Evolutionary conservation across 805 yeast genomes (phyloP).

Genomic region (Metschnikowia kofuensis): DNA sequence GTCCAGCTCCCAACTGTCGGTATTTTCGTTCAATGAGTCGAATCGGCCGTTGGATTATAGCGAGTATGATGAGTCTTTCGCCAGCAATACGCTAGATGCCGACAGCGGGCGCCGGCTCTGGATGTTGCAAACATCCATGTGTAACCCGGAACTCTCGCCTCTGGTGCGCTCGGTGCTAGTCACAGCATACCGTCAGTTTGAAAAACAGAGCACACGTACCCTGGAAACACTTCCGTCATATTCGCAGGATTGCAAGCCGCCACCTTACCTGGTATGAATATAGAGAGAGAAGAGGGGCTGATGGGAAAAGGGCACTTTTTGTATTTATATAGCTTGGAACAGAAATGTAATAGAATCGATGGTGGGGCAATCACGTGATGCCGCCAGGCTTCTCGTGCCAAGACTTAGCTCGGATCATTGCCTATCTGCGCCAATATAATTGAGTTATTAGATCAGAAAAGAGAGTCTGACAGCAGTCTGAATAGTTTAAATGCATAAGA

Average conservation of each 20-base stretch:
- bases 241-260: conserved; percentile 14
- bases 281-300: background rate
- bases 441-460: too few relatives aligned
- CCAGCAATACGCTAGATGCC: conserved; percentile 11
- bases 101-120: conserved; percentile 15
- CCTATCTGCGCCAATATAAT: too few relatives aligned
- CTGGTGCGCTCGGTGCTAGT: conserved; percentile 13
- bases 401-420: too few relatives aligned
- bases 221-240: conserved; percentile 15
- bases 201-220: conserved; percentile 12
- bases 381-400: too few relatives aligned
- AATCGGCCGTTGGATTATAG: conserved; percentile 3
- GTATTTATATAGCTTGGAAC: background rate
- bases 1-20: conserved; percentile 4
- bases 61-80: conserved; percentile 5
- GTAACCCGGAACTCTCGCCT: conserved; percentile 12
- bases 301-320: background rate
- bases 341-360: too few relatives aligned
- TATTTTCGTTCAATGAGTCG: conserved; percentile 4
- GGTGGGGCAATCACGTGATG: too few relatives aligned
- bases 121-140: conserved; percentile 13
- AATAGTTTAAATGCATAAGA: too few relatives aligned
- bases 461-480: too few relatives aligned
- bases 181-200: conserved; percentile 13
- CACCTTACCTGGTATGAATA: conserved; percentile 7